These are phyloP conservation scores for Aspergillus arachidicola DNA, from an alignment of 2,329 filamentous ascomycete genomes.

Conservation along the genomic window DNA sequence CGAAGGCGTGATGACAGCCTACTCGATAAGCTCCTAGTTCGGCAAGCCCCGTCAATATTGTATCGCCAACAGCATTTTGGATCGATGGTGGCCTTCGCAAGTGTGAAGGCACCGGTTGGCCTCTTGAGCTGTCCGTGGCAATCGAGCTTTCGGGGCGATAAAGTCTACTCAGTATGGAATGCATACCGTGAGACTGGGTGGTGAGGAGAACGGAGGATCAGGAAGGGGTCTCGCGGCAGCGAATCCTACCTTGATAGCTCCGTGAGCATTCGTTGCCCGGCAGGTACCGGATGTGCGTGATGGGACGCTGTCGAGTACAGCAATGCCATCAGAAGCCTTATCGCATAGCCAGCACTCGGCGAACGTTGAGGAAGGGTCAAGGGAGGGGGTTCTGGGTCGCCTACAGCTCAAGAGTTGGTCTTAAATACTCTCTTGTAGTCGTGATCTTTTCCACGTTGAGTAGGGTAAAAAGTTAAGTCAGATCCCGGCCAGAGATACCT, in stretches of 20 bases:
- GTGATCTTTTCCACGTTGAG: not conserved
- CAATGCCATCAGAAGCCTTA: conserved; percentile 13
- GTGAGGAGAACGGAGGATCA: not conserved
- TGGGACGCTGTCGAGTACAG: conserved; percentile 13
- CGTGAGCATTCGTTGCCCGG: conserved; percentile 11
- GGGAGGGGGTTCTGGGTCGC: not conserved
- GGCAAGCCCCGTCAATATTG: conserved; percentile 50
- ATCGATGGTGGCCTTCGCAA: not conserved
- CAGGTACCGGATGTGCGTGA: conserved; percentile 5
- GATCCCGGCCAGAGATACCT: not conserved
- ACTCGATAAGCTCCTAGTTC: conserved; percentile 52
- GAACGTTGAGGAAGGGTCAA: not conserved
- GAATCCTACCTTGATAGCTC: conserved; percentile 19
- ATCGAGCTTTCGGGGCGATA: conserved; percentile 7
- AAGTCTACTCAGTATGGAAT: conserved; percentile 4
- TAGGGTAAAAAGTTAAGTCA: not conserved
- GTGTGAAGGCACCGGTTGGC: not conserved
- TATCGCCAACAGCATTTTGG: conserved; percentile 19
- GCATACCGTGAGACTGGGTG: not conserved
- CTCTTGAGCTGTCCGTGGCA: conserved; percentile 1
- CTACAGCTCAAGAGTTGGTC: not conserved
- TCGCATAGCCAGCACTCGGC: conserved; percentile 11
- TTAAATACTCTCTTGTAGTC: not conserved
- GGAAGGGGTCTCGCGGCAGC: not conserved
- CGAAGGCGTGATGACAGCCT: conserved; percentile 43